Conservation (phyloP, 768 basidiomycete genomes). For the Trametes gibbosa region DNA sequence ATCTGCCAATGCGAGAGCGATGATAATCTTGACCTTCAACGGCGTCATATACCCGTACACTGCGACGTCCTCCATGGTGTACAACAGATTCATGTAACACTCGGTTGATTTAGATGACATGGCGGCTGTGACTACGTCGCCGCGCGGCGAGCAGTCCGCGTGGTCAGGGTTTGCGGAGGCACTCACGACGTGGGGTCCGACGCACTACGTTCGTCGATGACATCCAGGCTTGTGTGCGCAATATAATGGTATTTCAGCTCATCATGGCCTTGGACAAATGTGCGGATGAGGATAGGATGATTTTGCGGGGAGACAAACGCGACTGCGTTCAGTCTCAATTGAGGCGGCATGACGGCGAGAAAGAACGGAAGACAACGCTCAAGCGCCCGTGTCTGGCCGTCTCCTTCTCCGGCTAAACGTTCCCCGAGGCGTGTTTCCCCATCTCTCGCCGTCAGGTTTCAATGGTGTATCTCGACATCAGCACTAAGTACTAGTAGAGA, state of each 20-base stretch:
- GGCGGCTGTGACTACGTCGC: constrained; percentile 33
- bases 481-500: too few relatives aligned
- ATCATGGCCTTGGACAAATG: constrained; percentile 58
- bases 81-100: constrained; percentile 82
- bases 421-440: too few relatives aligned
- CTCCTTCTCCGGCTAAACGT: too few relatives aligned
- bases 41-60: constrained; percentile 93
- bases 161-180: background rate
- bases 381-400: too few relatives aligned
- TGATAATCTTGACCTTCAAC: constrained; percentile 81
- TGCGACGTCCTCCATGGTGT: constrained; percentile 90
- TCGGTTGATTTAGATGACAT: constrained; percentile 59
- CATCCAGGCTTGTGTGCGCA: constrained; percentile 86
- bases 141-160: constrained; percentile 15
- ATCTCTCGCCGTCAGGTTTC: too few relatives aligned
- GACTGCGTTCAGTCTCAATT: constrained; percentile 72
- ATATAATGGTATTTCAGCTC: constrained; percentile 87
- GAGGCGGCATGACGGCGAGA: constrained; percentile 52
- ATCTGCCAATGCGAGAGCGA: constrained; percentile 78
- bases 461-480: too few relatives aligned
- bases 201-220: constrained; percentile 89
- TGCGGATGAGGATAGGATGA: constrained; percentile 75
- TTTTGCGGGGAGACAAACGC: constrained; percentile 86
- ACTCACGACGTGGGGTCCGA: constrained; percentile 19
- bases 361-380: background rate